Percentiles rank a stretch among this genome's conserved stretches.
phyloP scores from a whole-genome alignment of 768 basidiomycete genomes.

The Cystobasidium onofrii region DNA sequence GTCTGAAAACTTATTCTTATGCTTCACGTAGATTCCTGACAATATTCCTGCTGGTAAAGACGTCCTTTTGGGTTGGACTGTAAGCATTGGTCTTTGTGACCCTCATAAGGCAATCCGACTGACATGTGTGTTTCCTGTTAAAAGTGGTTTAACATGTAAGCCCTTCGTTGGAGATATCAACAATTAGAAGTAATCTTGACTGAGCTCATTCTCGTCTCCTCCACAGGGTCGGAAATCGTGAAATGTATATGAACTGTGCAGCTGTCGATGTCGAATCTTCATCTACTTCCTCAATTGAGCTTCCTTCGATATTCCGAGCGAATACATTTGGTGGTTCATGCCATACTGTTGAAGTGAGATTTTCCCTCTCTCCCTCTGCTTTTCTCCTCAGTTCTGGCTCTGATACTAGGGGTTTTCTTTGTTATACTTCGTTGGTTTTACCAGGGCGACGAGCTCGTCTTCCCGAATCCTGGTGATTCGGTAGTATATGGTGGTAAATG shows the following conservation, averaged over 20 bases:
- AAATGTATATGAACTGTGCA: constrained; percentile 27
- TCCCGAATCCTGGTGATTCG: constrained; percentile 17
- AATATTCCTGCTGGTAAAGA: constrained; percentile 25
- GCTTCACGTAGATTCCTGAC: background rate
- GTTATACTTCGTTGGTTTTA: too few relatives aligned
- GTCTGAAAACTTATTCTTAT: background rate
- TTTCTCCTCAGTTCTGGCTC: background rate
- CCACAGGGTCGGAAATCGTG: constrained; percentile 17
- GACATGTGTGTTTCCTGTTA: background rate
- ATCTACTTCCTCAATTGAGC: background rate
- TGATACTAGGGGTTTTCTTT: too few relatives aligned
- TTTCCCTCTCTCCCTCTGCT: background rate
- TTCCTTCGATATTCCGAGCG: constrained; percentile 11
- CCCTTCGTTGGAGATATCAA: too few relatives aligned
- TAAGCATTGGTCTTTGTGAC: background rate
- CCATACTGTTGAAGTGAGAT: constrained; percentile 18
- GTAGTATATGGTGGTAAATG: constrained; percentile 29
- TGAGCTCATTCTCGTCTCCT: background rate
- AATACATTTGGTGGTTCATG: constrained; percentile 2
- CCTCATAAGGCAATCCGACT: background rate
- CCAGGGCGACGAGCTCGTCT: background rate
- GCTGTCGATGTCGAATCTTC: constrained; percentile 15
- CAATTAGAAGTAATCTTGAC: too few relatives aligned
- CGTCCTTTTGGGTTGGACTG: constrained; percentile 8
- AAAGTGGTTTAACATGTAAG: constrained; percentile 6